Conservation (phyloP, 805 yeast species). For the Suhomyces sp. region DNA sequence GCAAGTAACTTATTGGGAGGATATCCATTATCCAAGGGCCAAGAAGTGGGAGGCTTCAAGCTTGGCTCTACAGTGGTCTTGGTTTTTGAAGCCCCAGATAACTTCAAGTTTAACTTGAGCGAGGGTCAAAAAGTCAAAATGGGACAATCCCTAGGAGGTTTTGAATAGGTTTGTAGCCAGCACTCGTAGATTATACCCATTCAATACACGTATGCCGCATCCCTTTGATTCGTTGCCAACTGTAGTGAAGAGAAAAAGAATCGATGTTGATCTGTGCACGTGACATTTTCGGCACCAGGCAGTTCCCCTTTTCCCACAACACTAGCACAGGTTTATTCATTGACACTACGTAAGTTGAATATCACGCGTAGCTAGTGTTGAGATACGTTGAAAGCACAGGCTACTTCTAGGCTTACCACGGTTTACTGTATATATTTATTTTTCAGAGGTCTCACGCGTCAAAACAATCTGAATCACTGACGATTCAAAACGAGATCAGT, state of each 20-base stretch:
- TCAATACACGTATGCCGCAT: not conserved
- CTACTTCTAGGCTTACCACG: not conserved
- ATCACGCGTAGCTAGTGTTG: not conserved
- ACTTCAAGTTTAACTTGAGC: conserved; percentile 65
- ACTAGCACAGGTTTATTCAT: not conserved
- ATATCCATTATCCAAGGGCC: conserved; percentile 83
- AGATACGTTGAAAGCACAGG: not conserved
- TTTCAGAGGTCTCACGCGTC: not conserved
- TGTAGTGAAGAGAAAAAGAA: not conserved
- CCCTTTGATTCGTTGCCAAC: not conserved
- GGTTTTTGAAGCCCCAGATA: conserved; percentile 91
- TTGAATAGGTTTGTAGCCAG: conserved; percentile 14
- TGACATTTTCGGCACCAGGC: not conserved
- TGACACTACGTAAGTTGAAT: not conserved
- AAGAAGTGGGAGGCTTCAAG: conserved; percentile 96
- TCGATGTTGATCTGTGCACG: not conserved
- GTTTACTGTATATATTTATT: not conserved
- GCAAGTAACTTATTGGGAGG: conserved; percentile 81
- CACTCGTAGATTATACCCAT: not conserved
- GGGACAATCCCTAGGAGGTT: conserved; percentile 75
- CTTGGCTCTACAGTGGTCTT: conserved; percentile 95
- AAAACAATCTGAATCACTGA: not conserved
- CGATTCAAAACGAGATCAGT: not conserved
- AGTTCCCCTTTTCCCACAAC: not conserved
- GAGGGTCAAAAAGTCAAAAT: conserved; percentile 77